Conservation (phyloP, 2,329 filamentous ascomycete genomes). For the Xylariaceae sp. region DNA sequence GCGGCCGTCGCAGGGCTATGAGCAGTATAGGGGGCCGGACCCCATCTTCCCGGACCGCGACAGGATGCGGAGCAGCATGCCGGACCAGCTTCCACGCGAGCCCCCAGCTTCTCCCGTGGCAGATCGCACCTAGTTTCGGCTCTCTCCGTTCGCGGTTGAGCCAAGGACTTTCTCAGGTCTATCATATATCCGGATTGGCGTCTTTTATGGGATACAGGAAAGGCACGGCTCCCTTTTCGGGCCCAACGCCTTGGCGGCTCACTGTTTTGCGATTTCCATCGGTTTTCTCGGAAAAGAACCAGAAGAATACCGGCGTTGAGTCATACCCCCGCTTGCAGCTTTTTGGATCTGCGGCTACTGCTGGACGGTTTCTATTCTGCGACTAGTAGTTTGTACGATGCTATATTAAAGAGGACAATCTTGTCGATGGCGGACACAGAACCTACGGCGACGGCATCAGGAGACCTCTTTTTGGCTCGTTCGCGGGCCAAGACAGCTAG, state of each 20-base stretch:
- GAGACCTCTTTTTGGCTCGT: too few relatives aligned
- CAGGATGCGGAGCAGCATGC: constrained; percentile 20
- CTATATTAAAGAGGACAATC: too few relatives aligned
- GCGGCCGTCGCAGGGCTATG: constrained; percentile 16
- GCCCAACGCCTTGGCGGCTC: not conserved
- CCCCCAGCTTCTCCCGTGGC: constrained; percentile 20
- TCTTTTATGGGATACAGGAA: constrained; percentile 2
- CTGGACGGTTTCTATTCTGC: constrained; percentile 11
- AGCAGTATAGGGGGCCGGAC: constrained; percentile 19
- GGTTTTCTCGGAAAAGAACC: not conserved
- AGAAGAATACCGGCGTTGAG: constrained; percentile 8
- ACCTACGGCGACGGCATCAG: too few relatives aligned
- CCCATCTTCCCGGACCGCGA: constrained; percentile 27
- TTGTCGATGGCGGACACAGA: too few relatives aligned
- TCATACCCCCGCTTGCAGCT: constrained; percentile 13
- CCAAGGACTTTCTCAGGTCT: constrained; percentile 5
- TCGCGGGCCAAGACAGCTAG: too few relatives aligned
- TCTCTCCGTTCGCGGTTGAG: too few relatives aligned
- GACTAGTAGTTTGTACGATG: constrained; percentile 2
- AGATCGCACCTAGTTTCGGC: constrained; percentile 21
- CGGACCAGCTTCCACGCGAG: constrained; percentile 20
- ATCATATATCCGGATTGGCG: constrained; percentile 2
- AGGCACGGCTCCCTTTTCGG: too few relatives aligned
- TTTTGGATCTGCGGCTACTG: constrained; percentile 4
- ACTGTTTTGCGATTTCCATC: not conserved